A percentile compares a stretch with the other conserved stretches of the same genome.
Conservation (phyloP, 805 yeast species). For the Candida yuanshanica region DNA sequence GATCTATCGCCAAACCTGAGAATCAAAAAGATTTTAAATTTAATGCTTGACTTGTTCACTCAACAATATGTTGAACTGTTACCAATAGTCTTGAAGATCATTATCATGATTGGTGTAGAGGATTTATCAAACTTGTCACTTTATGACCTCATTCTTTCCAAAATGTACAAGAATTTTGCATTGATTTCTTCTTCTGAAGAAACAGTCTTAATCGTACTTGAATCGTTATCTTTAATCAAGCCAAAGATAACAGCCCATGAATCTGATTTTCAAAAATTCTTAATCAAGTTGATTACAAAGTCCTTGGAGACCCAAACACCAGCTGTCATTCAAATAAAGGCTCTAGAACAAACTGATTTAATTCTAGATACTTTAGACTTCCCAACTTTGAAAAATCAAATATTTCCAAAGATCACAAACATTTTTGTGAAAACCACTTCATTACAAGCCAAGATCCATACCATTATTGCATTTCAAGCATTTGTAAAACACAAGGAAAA, state of each 20-base stretch:
- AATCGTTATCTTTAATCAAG: conserved; percentile 42
- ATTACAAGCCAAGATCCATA: conserved; percentile 65
- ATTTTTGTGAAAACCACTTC: conserved; percentile 83
- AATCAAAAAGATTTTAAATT: conserved; percentile 67
- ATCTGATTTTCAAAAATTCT: conserved; percentile 43
- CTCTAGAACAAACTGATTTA: conserved; percentile 38
- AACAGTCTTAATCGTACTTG: conserved; percentile 39
- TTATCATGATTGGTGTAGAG: conserved; percentile 52
- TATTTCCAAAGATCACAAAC: conserved; percentile 68
- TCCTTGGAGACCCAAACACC: conserved; percentile 21
- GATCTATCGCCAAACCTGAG: conserved; percentile 6
- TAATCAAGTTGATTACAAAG: conserved; percentile 38
- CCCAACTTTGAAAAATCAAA: conserved; percentile 62
- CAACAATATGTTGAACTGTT: conserved; percentile 37
- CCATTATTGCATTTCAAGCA: conserved; percentile 53
- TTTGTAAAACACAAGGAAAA: conserved; percentile 45
- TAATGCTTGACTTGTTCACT: conserved; percentile 46
- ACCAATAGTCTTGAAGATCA: conserved; percentile 44
- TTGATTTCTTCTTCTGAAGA: conserved; percentile 32
- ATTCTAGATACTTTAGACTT: conserved; percentile 51
- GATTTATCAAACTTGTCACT: conserved; percentile 73
- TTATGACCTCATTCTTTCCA: conserved; percentile 59
- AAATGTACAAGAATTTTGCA: conserved; percentile 15
- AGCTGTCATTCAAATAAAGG: conserved; percentile 34
- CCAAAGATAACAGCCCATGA: conserved; percentile 39